A percentile compares a stretch with the other conserved stretches of the same genome.
Evolutionary conservation across 176 grass and related monocot genomes (phyloP).

Genomic region (Lolium perenne): DNA sequence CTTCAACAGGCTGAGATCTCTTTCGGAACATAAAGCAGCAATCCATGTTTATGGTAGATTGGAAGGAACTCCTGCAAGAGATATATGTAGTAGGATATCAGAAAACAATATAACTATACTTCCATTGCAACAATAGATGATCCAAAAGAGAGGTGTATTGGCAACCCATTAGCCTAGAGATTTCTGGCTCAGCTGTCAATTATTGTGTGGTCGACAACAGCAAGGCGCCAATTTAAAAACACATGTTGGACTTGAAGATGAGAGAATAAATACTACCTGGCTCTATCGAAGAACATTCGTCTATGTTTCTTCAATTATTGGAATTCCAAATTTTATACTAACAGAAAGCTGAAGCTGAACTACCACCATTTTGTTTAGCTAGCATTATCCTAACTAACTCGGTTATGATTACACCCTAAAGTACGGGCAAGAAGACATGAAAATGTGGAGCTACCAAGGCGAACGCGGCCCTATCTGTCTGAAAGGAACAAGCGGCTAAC

Average conservation of each 20-base stretch:
- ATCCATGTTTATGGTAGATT: slow-evolving; percentile 30
- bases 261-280: not conserved
- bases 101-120: not conserved
- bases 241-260: not conserved
- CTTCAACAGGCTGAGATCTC: not conserved
- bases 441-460: slow-evolving; percentile 27
- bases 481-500: slow-evolving; percentile 41
- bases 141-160: not conserved
- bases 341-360: not conserved
- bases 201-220: slow-evolving; percentile 27
- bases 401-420: not conserved
- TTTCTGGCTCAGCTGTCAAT: not conserved
- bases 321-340: too few relatives aligned
- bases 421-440: not conserved
- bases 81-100: slow-evolving; percentile 2
- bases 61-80: slow-evolving; percentile 36
- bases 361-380: not conserved
- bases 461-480: not conserved
- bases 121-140: slow-evolving; percentile 3
- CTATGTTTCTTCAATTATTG: not conserved
- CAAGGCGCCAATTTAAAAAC: not conserved
- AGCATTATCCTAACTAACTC: not conserved
- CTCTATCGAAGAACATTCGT: not conserved
- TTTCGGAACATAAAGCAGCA: slow-evolving; percentile 52
- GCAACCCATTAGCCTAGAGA: not conserved